A percentile compares a stretch with the other conserved stretches of the same genome.
Conservation (phyloP, 225 moss, liverwort and hornwort genomes). For the Marchantia polymorpha region DNA sequence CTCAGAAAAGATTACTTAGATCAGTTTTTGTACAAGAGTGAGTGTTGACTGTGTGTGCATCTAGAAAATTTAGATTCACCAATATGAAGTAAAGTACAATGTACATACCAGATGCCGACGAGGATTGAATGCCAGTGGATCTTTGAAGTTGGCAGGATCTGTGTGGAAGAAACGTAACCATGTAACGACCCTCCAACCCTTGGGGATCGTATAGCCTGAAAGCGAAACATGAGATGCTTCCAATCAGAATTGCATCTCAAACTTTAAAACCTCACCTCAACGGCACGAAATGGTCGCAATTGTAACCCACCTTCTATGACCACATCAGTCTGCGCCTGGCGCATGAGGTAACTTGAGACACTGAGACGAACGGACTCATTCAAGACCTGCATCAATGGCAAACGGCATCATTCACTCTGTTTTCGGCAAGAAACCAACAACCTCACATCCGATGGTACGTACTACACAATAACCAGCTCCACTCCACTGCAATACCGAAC, state of each 20-base stretch:
- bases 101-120: conserved; percentile 23
- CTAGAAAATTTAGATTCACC: no score
- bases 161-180: conserved; percentile 50
- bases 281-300: neutral
- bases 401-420: neutral
- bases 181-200: conserved; percentile 53
- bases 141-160: conserved; percentile 45
- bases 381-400: conserved; percentile 7
- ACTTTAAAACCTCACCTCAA: neutral
- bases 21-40: no score
- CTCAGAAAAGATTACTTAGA: no score
- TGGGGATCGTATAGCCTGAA: conserved; percentile 25
- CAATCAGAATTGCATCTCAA: neutral
- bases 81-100: neutral
- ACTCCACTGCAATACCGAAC: no score
- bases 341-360: conserved; percentile 14
- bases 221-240: neutral
- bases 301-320: conserved; percentile 15
- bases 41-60: no score
- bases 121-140: conserved; percentile 50
- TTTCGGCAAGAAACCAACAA: no score
- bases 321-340: conserved; percentile 16
- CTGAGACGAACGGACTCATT: conserved; percentile 16
- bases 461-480: no score
- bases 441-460: no score